These are phyloP conservation scores for Catharanthus roseus DNA, from an alignment of 257 asterid genomes.

Conservation along the genomic window DNA sequence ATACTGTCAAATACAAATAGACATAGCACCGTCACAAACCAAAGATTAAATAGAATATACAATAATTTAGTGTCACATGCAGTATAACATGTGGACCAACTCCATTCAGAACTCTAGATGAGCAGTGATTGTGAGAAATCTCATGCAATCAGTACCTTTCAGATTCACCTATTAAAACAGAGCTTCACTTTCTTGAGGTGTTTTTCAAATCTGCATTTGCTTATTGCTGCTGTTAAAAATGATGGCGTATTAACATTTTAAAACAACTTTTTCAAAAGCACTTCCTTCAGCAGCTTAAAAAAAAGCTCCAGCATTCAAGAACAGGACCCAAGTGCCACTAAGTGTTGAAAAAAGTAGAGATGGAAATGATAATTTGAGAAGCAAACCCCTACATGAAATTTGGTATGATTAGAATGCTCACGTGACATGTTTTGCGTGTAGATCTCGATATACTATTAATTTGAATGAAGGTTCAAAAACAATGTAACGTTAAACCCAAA, in stretches of 20 bases:
- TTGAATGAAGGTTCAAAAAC: background rate
- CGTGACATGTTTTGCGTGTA: background rate
- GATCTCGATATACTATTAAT: background rate
- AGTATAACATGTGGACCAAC: background rate
- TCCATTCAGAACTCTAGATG: background rate
- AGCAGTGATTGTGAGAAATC: background rate
- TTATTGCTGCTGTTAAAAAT: too few species aligned
- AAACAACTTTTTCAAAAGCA: too few species aligned
- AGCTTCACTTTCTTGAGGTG: too few species aligned
- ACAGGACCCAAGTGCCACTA: background rate
- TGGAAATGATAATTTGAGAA: background rate
- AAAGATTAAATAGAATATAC: background rate
- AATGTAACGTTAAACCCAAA: background rate
- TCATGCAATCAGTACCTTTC: background rate
- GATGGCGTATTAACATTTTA: too few species aligned
- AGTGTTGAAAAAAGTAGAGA: background rate
- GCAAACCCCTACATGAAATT: background rate
- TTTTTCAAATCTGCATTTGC: too few species aligned
- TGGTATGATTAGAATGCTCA: background rate
- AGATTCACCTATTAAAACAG: background rate
- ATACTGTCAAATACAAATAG: slow-evolving; percentile 53
- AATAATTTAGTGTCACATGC: background rate
- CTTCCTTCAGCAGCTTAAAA: background rate
- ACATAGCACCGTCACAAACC: slow-evolving; percentile 4
- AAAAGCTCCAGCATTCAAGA: background rate